Conservation (phyloP, 164 flowering plant genomes). For the Saururus chinensis region DNA sequence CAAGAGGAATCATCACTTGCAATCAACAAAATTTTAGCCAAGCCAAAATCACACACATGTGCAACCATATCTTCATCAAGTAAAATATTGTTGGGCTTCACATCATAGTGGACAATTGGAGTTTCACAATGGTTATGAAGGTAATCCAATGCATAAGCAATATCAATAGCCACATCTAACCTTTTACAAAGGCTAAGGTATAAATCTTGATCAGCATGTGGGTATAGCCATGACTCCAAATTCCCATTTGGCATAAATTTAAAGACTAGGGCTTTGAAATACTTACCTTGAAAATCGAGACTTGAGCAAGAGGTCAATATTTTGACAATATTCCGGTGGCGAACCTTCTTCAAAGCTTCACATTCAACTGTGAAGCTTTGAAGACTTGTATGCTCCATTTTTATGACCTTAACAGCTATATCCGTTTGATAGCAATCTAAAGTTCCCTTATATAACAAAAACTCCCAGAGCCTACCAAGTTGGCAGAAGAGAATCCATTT, state of each 20-base stretch:
- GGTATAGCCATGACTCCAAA: too few species aligned
- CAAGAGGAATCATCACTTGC: background rate
- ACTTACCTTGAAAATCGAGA: slow-evolving; percentile 18
- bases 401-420: slow-evolving; percentile 8
- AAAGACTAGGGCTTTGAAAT: slow-evolving; percentile 16
- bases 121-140: too few species aligned
- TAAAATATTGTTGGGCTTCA: too few species aligned
- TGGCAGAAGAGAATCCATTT: background rate
- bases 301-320: too few species aligned
- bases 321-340: slow-evolving; percentile 33
- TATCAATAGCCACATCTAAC: slow-evolving; percentile 1
- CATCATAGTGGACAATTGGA: too few species aligned
- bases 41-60: slow-evolving; percentile 26
- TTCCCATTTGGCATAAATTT: slow-evolving; percentile 7
- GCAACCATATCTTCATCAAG: slow-evolving; percentile 16
- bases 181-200: slow-evolving; percentile 1
- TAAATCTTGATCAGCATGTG: background rate
- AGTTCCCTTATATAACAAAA: slow-evolving; percentile 5
- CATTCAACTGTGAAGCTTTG: slow-evolving; percentile 26
- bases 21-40: slow-evolving; percentile 14
- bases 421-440: background rate
- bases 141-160: too few species aligned
- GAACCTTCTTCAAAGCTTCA: slow-evolving; percentile 14
- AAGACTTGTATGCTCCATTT: slow-evolving; percentile 16
- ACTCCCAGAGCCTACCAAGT: too few species aligned